A percentile compares a stretch with the other conserved stretches of the same genome.
Conservation (phyloP, 2,329 filamentous ascomycete species). For the Graphium sp. region DNA sequence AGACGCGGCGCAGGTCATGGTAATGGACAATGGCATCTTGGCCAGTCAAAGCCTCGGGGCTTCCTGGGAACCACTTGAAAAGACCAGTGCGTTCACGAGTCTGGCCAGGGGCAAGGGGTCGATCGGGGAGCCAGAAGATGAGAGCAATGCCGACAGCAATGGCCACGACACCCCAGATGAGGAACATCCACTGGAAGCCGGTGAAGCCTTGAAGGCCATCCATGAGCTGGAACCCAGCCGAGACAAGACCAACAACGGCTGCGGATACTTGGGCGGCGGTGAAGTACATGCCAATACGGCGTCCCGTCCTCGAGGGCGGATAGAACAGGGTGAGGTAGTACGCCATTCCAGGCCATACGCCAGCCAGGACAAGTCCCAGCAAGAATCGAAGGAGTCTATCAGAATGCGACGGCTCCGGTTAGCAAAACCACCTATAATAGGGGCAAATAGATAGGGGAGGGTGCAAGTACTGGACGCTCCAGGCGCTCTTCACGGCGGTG, state of each 20-base stretch:
- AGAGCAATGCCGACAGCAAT: constrained; percentile 55
- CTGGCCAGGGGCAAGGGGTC: constrained; percentile 60
- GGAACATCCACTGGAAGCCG: constrained; percentile 86
- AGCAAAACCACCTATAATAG: constrained; percentile 6
- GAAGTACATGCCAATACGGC: constrained; percentile 79
- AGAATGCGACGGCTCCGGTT: background rate
- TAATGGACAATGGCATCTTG: constrained; percentile 73
- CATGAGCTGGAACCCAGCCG: constrained; percentile 84
- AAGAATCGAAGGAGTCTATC: constrained; percentile 59
- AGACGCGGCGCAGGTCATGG: constrained; percentile 64
- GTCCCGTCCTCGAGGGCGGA: constrained; percentile 69
- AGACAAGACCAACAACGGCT: constrained; percentile 76
- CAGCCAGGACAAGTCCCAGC: constrained; percentile 73
- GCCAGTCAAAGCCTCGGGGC: constrained; percentile 55
- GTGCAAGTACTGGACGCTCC: constrained; percentile 56
- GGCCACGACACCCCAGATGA: constrained; percentile 66
- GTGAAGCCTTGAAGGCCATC: constrained; percentile 60
- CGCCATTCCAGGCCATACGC: constrained; percentile 92
- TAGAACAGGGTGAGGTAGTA: constrained; percentile 90
- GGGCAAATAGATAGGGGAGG: background rate
- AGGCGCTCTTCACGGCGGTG: constrained; percentile 63
- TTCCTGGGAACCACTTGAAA: constrained; percentile 48
- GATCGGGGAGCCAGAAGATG: constrained; percentile 83
- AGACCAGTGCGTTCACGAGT: constrained; percentile 29
- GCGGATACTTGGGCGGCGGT: constrained; percentile 80